Conservation (phyloP, 768 basidiomycete species). For the Phylloporus arenicola region DNA sequence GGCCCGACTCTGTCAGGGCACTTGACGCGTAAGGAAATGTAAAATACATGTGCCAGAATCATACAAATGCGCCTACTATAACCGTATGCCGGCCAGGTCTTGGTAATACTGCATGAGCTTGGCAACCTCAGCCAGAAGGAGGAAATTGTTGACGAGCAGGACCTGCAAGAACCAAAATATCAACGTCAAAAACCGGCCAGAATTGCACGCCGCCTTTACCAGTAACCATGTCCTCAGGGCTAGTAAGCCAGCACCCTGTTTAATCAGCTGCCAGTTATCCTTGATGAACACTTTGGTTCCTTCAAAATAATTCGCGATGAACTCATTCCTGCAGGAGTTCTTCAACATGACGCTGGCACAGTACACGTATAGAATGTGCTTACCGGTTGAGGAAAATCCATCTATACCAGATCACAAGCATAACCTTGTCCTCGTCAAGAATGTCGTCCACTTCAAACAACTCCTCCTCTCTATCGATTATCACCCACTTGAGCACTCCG, state of each 20-base stretch:
- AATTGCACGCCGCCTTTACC: conserved; percentile 33
- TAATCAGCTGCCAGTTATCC: conserved; percentile 62
- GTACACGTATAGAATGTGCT: conserved; percentile 1
- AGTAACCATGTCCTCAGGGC: conserved; percentile 59
- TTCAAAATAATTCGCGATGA: conserved; percentile 50
- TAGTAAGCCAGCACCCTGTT: conserved; percentile 61
- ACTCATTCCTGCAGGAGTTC: conserved; percentile 38
- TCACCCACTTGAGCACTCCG: conserved; percentile 63
- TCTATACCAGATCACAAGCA: conserved; percentile 70
- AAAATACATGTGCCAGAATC: background rate
- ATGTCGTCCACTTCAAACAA: conserved; percentile 68
- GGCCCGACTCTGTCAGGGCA: no score
- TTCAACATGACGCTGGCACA: background rate
- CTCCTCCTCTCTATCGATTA: conserved; percentile 71
- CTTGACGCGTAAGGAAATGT: no score
- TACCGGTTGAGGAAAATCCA: conserved; percentile 67
- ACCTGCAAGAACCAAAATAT: conserved; percentile 34
- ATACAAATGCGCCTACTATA: conserved; percentile 26
- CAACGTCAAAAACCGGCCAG: background rate
- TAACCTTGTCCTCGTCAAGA: conserved; percentile 70
- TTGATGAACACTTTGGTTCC: conserved; percentile 53
- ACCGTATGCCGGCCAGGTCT: conserved; percentile 39
- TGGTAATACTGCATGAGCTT: conserved; percentile 53
- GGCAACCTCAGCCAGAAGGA: conserved; percentile 47
- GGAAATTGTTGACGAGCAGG: conserved; percentile 48